phyloP scores from a whole-genome alignment of 257 asterid genomes.

The Solanum neorickii region DNA sequence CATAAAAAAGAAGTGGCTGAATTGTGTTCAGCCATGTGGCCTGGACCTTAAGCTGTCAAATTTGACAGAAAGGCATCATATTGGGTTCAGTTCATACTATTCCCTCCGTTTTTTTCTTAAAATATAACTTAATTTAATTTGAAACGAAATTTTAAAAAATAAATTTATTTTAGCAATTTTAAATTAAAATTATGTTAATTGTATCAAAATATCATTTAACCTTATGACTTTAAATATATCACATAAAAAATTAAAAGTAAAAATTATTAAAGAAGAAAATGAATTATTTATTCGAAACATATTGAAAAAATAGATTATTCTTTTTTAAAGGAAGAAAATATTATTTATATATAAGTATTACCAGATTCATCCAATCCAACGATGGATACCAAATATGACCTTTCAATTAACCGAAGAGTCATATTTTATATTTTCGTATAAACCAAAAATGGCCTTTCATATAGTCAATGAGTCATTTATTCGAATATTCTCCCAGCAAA shows the following conservation, averaged over 20 bases:
- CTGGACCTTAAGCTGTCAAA: not conserved
- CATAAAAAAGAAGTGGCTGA: not conserved
- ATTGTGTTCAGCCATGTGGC: not conserved
- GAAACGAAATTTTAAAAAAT: no score
- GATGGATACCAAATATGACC: not conserved
- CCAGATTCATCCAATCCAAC: not conserved
- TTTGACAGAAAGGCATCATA: not conserved
- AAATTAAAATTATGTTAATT: no score
- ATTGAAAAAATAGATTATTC: no score
- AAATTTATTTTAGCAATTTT: no score
- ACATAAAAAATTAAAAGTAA: no score
- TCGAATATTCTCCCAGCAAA: not conserved
- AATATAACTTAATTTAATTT: no score
- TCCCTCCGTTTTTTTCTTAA: not conserved
- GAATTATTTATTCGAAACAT: no score
- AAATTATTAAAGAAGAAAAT: no score
- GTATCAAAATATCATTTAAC: no score
- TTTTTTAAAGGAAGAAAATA: no score
- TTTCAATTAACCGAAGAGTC: not conserved
- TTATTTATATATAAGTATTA: not conserved
- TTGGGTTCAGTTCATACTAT: not conserved
- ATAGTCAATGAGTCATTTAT: not conserved
- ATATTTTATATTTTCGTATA: not conserved
- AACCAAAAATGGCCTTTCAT: not conserved
- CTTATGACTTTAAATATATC: rapidly evolving